Evolutionary conservation across 1,284 basidiomycete genomes (phyloP).

Genomic region (Tausonia pullulans): DNA sequence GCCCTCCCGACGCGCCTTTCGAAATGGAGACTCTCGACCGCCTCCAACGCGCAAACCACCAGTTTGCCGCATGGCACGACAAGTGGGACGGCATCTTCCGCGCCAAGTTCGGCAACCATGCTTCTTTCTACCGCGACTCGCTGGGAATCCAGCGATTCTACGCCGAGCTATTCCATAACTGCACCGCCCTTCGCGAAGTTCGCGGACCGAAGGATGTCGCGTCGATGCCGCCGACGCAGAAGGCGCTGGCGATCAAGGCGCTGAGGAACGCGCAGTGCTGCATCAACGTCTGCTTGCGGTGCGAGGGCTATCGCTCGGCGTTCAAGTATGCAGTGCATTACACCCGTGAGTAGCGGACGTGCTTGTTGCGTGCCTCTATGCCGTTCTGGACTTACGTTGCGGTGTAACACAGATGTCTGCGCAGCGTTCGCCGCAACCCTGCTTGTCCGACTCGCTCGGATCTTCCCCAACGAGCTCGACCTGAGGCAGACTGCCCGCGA

Average conservation of each 20-base stretch:
- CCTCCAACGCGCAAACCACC: constrained; percentile 32
- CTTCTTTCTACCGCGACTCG: not conserved
- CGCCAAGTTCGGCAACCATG: constrained; percentile 11
- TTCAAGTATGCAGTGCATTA: constrained; percentile 51
- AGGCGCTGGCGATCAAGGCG: not conserved
- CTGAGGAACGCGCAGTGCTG: constrained; percentile 5
- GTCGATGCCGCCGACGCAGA: not conserved
- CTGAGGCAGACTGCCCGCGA: constrained; percentile 59
- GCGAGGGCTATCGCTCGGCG: constrained; percentile 1
- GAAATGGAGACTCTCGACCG: constrained; percentile 23
- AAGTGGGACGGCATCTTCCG: constrained; percentile 37
- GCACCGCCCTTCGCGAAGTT: not conserved
- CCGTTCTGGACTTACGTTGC: not conserved
- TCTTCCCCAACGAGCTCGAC: constrained; percentile 78
- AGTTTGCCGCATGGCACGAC: constrained; percentile 34
- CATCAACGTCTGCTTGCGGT: constrained; percentile 18
- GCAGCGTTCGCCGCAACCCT: constrained; percentile 86
- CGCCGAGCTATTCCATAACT: constrained; percentile 10
- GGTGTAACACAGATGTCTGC: constrained; percentile 46
- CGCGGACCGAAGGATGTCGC: not conserved
- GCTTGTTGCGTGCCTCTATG: not conserved
- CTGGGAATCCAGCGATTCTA: not conserved
- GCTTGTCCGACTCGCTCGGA: constrained; percentile 65
- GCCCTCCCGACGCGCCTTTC: not conserved
- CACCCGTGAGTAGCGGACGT: constrained; percentile 38